Evolutionary conservation across 2,329 filamentous ascomycete genomes (phyloP).

Genomic region (Talaromyces sp.): DNA sequence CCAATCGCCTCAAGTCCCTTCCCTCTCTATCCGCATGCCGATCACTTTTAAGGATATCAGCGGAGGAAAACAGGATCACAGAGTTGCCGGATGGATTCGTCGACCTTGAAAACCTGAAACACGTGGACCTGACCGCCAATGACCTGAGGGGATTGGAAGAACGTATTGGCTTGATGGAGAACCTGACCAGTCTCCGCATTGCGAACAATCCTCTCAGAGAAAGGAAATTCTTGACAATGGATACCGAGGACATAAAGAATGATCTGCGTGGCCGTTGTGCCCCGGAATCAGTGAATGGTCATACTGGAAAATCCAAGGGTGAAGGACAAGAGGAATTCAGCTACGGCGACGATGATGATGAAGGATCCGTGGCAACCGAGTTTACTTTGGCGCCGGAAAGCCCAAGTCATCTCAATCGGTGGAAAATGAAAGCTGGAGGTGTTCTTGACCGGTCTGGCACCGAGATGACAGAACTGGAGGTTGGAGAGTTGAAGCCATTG

Average conservation of each 20-base stretch:
- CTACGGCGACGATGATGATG: conserved; percentile 22
- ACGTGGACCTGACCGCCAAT: conserved; percentile 80
- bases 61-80: conserved; percentile 75
- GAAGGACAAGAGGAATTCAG: background rate
- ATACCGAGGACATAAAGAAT: conserved; percentile 73
- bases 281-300: conserved; percentile 30
- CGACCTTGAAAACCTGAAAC: conserved; percentile 60
- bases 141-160: conserved; percentile 71
- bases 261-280: conserved; percentile 59
- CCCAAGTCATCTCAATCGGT: conserved; percentile 24
- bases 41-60: conserved; percentile 64
- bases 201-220: conserved; percentile 87
- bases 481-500: conserved; percentile 43
- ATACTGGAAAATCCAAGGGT: background rate
- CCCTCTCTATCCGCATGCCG: conserved; percentile 71
- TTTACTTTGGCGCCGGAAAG: conserved; percentile 41
- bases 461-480: conserved; percentile 50
- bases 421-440: conserved; percentile 33
- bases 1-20: conserved; percentile 69
- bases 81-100: conserved; percentile 72
- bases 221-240: conserved; percentile 75
- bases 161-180: conserved; percentile 73
- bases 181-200: conserved; percentile 66
- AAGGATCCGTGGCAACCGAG: conserved; percentile 35
- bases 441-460: conserved; percentile 66